phyloP scores from a whole-genome alignment of 176 grass and related monocot species.

The Saccharum officinarum region DNA sequence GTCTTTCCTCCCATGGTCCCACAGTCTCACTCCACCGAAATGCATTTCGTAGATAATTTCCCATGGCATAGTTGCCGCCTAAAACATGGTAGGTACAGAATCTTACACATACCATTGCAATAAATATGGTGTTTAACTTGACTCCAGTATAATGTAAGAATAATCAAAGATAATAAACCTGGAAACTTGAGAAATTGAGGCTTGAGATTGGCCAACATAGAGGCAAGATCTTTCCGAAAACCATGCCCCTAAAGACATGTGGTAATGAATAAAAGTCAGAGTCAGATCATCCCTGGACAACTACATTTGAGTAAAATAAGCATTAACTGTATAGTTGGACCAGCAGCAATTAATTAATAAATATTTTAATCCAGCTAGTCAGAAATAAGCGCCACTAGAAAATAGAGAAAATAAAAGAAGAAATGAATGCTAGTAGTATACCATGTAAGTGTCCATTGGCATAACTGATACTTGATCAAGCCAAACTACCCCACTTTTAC shows the following conservation, averaged over 20 bases:
- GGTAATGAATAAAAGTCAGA: constrained; percentile 16
- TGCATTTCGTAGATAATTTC: constrained; percentile 80
- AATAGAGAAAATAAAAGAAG: background rate
- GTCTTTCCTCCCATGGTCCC: constrained; percentile 89
- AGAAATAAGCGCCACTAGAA: background rate
- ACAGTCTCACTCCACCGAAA: constrained; percentile 88
- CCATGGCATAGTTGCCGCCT: constrained; percentile 92
- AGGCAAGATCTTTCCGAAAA: constrained; percentile 84
- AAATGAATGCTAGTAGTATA: constrained; percentile 31
- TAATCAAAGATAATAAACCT: constrained; percentile 46
- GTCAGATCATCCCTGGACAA: background rate
- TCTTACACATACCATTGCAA: background rate
- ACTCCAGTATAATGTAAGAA: constrained; percentile 3
- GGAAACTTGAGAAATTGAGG: constrained; percentile 92
- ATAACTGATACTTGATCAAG: constrained; percentile 91
- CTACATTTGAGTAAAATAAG: background rate
- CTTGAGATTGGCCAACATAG: constrained; percentile 73
- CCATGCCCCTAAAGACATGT: constrained; percentile 65
- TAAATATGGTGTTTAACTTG: background rate
- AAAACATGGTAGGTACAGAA: constrained; percentile 4
- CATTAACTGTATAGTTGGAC: background rate
- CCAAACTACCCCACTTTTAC: constrained; percentile 74
- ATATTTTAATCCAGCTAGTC: background rate
- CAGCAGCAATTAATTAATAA: background rate
- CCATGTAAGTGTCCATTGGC: constrained; percentile 86